Percentiles rank a stretch among this genome's conserved stretches.
These are phyloP conservation scores for Saccharomyces kudriavzevii DNA, from an alignment of 805 yeast species.

Conservation along the genomic window DNA sequence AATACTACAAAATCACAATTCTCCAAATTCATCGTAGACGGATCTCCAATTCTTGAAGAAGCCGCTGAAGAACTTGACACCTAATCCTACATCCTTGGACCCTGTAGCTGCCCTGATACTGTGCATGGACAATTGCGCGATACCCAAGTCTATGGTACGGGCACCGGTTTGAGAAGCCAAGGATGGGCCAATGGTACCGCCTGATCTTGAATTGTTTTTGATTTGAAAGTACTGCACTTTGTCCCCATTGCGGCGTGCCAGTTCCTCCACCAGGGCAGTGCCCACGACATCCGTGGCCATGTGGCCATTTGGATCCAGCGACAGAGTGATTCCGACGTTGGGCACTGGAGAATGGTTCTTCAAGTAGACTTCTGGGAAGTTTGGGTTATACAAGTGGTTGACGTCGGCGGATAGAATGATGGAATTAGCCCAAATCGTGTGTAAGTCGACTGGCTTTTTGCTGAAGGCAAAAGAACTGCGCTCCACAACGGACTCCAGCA, in stretches of 20 bases:
- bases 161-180: conserved; percentile 60
- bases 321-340: conserved; percentile 63
- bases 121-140: conserved; percentile 81
- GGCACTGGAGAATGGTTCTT: conserved; percentile 76
- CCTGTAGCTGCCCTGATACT: conserved; percentile 78
- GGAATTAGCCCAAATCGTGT: conserved; percentile 59
- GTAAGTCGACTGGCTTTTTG: conserved; percentile 22
- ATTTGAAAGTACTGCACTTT: conserved; percentile 75
- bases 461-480: conserved; percentile 39
- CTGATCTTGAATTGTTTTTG: conserved; percentile 76
- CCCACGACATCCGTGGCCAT: conserved; percentile 79
- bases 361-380: conserved; percentile 57
- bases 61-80: conserved; percentile 60
- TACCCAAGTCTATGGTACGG: conserved; percentile 72
- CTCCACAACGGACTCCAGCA: conserved; percentile 55
- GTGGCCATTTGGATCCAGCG: conserved; percentile 72
- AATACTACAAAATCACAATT: conserved; percentile 28
- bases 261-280: conserved; percentile 56
- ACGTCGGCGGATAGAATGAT: conserved; percentile 80
- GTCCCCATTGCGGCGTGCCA: conserved; percentile 60
- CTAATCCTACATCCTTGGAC: conserved; percentile 67
- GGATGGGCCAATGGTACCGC: conserved; percentile 82
- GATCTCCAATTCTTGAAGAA: conserved; percentile 62
- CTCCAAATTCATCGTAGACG: conserved; percentile 46
- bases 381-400: conserved; percentile 74